Evolutionary conservation across 495 filamentous ascomycete genomes (phyloP).

Genomic region (Aspergillus egyptiacus): DNA sequence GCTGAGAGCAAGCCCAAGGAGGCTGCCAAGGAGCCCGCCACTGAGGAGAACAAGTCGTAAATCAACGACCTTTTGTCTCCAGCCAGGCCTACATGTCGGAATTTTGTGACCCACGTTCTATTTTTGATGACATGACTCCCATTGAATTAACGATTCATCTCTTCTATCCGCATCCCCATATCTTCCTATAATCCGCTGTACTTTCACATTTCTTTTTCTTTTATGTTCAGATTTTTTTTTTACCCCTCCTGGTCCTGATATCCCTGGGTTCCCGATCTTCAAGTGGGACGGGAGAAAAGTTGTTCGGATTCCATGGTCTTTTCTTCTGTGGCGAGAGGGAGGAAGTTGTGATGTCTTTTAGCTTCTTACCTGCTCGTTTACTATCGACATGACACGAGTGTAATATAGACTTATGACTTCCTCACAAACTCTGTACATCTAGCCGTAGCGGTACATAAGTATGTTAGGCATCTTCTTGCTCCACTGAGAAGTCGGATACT

Average conservation of each 20-base stretch:
- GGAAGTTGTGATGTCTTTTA: constrained; percentile 33
- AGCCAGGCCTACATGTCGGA: constrained; percentile 23
- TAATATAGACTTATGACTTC: constrained; percentile 40
- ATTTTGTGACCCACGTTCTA: constrained; percentile 32
- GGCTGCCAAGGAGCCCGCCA: constrained; percentile 35
- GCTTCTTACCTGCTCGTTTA: constrained; percentile 25
- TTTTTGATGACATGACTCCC: constrained; percentile 39
- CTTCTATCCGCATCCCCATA: constrained; percentile 22
- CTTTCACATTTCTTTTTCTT: constrained; percentile 14
- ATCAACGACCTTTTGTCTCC: constrained; percentile 1
- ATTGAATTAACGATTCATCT: constrained; percentile 30
- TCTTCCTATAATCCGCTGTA: constrained; percentile 18
- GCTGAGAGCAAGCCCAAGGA: constrained; percentile 41
- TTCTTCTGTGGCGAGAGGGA: constrained; percentile 23
- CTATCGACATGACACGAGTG: constrained; percentile 24
- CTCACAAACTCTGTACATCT: constrained; percentile 20
- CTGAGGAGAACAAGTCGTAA: constrained; percentile 47
- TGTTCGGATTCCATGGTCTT: constrained; percentile 24
- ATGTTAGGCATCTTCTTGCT: no score
- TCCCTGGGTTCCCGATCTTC: constrained; percentile 47
- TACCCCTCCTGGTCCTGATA: constrained; percentile 42
- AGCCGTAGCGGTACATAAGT: neutral
- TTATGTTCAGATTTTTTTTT: constrained; percentile 17
- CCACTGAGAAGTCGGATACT: constrained; percentile 31
- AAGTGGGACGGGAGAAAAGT: constrained; percentile 25